Base-by-base conservation (phyloP, 2,329 filamentous ascomycete species). In the Penicillium rolfsii region DNA sequence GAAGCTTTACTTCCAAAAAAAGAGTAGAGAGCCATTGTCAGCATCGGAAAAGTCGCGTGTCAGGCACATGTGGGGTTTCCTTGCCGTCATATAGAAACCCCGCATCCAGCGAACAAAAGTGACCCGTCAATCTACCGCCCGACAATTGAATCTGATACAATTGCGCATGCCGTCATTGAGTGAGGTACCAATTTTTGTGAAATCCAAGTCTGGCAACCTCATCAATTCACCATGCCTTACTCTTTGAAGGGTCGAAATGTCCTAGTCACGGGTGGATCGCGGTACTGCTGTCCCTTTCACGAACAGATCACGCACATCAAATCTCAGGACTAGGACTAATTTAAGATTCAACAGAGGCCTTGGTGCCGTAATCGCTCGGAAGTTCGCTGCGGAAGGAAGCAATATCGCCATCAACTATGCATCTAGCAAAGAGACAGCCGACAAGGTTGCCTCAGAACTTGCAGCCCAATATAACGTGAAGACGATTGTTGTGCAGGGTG, bases 371-470 rank as follows among this genome's bases (percentile, higher is more conserved):
- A 82, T 91, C 3, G 84, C 83, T 41, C 83, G 84, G 58, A 85
- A 87, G 35, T 91, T 93, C 68, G 90, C 90, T 8, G 77, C 82
- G 24, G 82, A 88, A 68, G 89, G 89, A 50, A 85, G 85, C 71
- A 88, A 90, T 59, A 80, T 94, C 9, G 85, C 87, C 8, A 84
- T 95, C 72, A 94, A 93, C 77, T 94, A 92, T 76, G 81, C 83
- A 75, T 85, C 82, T 63, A 87, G 85, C 73, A 74, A 80, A 38
- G 81, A 83, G 19, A 82, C 86, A 1, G 91, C 90, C 5, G 77
- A 85, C 46, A 77, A 80, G 7, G 79, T 92, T 3, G 80, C 87
- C 3, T 70, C 79, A 9, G 84, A 85, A 61, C 78, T 93, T 5
- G 71, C 83, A 45, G 69, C 73, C 6, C 73, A 84, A 30, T 82